Evolutionary conservation across 176 grass and related monocot species (phyloP).

Genomic region (Elaeis guineensis): DNA sequence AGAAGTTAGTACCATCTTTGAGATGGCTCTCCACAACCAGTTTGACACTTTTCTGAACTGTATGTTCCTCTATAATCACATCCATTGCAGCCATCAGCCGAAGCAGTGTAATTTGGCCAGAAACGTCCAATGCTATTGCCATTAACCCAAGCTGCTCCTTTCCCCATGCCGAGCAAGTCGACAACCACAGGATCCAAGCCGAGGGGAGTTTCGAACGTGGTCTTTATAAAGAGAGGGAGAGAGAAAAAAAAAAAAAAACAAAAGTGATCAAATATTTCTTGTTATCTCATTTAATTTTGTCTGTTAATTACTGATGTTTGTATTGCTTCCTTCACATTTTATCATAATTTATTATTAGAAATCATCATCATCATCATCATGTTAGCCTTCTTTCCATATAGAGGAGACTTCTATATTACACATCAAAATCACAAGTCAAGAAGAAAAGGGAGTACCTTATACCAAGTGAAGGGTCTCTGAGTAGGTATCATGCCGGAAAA

Average conservation of each 20-base stretch:
- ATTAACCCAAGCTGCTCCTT: slow-evolving; percentile 4
- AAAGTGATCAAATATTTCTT: too few species aligned
- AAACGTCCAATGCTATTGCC: not conserved
- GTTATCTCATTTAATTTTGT: too few species aligned
- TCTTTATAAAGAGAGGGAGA: too few species aligned
- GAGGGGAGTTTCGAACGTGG: not conserved
- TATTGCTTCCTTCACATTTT: too few species aligned
- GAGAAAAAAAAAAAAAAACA: not conserved
- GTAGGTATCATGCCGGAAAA: not conserved
- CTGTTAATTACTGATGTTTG: too few species aligned
- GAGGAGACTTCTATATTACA: not conserved
- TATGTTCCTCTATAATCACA: not conserved
- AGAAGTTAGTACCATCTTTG: slow-evolving; percentile 22
- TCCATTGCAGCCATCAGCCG: not conserved
- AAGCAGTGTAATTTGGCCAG: slow-evolving; percentile 6
- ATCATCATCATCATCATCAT: too few species aligned
- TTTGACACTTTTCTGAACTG: slow-evolving; percentile 29
- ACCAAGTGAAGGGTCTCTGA: slow-evolving; percentile 8
- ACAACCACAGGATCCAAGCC: slow-evolving; percentile 4
- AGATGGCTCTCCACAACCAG: slow-evolving; percentile 47
- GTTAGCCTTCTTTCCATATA: not conserved
- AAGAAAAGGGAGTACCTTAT: not conserved
- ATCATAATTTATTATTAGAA: too few species aligned
- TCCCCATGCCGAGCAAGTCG: slow-evolving; percentile 11
- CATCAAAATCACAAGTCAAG: too few species aligned